Evolutionary conservation across 352 stramenopile genomes (phyloP), one percentile per base, ranked within the genome.

Genomic region (Pythium coloratum): DNA sequence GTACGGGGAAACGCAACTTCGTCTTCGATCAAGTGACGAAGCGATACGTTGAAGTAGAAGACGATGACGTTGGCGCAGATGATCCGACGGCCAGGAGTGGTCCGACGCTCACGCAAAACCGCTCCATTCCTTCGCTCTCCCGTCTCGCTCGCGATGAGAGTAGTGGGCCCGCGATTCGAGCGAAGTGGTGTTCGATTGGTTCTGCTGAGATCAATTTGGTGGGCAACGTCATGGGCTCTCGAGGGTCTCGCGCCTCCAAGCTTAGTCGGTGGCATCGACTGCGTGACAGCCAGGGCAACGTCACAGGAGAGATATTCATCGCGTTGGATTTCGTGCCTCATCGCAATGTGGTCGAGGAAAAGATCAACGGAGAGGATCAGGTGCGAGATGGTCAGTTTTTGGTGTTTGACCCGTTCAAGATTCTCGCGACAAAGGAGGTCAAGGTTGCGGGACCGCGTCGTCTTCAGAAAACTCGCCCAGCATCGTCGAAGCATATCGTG

Each of bases 391-490:
- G 87, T 0, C 83, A 92, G 69, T 95, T 92, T 54, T 50, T 96
- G 9, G 85, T 94, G 4, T 95, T 96, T 67, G 89, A 96, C 69
- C 89, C 89, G 2, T 68, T 96, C 10, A 94, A 94, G 59, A 95
- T 91, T 36, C 60, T 92, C 14, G 82, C 76, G 0, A 74, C 79
- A 20, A 81, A 87, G 50, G 74, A 84, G 57, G 26, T 72, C 16
- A 91, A 75, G 57, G 14, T 30, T 8, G 13, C 32, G 6, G 44
- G 47, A 24, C 51, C 75, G 4, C 75, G 71, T 20, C 46, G 60
- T 3, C 34, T 57, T 12, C 69, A 64, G 7, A 79, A 75, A 40
- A 50, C 67, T 28, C 62, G 64, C 16, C 33, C 47, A n/a, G 44
- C 56, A 13, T 77, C 74, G 3, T 70, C 66, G 26, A 90, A 90